Evolutionary conservation across 768 basidiomycete species (phyloP).

Genomic region (Phylloporus scabripes): DNA sequence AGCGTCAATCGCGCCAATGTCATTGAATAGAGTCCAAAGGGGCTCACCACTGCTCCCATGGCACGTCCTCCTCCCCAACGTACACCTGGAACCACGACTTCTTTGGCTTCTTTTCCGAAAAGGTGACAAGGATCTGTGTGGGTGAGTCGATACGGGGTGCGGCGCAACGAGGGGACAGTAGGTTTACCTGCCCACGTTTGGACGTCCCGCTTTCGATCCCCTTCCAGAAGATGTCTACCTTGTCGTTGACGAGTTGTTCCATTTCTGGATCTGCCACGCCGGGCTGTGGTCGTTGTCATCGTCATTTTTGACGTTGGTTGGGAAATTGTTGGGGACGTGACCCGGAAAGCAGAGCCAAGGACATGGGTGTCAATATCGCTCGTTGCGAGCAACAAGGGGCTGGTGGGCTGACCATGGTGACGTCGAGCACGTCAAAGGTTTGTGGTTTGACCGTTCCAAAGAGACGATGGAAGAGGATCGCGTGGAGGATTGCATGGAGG

Average conservation of each 20-base stretch:
- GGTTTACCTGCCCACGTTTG: constrained; percentile 63
- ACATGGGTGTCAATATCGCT: constrained; percentile 1
- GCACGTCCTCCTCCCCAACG: constrained; percentile 72
- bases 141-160: neutral
- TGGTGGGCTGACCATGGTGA: constrained; percentile 62
- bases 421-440: constrained; percentile 74
- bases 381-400: neutral
- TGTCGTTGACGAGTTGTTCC: constrained; percentile 66
- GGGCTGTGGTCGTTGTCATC: constrained; percentile 41
- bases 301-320: neutral
- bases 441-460: constrained; percentile 76
- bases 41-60: constrained; percentile 81
- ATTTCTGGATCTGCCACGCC: constrained; percentile 71
- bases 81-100: constrained; percentile 76
- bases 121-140: constrained; percentile 56
- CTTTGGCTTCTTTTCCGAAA: constrained; percentile 71
- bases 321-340: neutral
- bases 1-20: neutral
- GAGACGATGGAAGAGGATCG: constrained; percentile 77
- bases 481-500: constrained; percentile 69
- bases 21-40: neutral
- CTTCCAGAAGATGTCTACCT: constrained; percentile 76
- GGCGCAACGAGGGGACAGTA: neutral
- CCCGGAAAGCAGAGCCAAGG: neutral
- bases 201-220: constrained; percentile 57